Conservation (phyloP, 2,329 filamentous ascomycete species). For the Polytolypa hystricis region DNA sequence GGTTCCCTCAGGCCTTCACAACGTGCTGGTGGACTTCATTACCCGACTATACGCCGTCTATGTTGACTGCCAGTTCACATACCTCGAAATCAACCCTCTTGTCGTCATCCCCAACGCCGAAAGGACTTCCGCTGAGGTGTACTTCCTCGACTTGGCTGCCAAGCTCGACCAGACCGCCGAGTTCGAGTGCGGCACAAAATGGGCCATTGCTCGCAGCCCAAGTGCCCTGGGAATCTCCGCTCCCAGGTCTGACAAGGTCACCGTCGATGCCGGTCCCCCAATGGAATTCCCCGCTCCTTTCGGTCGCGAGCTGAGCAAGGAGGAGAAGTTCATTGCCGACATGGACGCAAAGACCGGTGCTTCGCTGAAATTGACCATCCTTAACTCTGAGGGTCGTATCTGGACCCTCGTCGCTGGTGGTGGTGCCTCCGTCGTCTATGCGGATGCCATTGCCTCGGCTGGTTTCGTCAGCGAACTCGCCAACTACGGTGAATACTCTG, state of each 20-base stretch:
- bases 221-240: slow-evolving; percentile 70
- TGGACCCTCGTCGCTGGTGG: slow-evolving; percentile 98
- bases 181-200: slow-evolving; percentile 98
- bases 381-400: slow-evolving; percentile 83
- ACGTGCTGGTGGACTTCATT: slow-evolving; percentile 98
- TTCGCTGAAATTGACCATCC: slow-evolving; percentile 93
- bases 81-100: slow-evolving; percentile 98
- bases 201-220: slow-evolving; percentile 89
- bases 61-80: slow-evolving; percentile 99
- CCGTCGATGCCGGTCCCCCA: slow-evolving; percentile 88
- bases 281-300: slow-evolving; percentile 99
- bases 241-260: slow-evolving; percentile 61
- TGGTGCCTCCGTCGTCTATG: slow-evolving; percentile 98
- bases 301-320: slow-evolving; percentile 95
- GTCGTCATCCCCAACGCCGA: slow-evolving; percentile 94
- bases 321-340: slow-evolving; percentile 98
- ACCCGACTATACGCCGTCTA: slow-evolving; percentile 96
- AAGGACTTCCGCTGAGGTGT: slow-evolving; percentile 81
- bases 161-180: slow-evolving; percentile 99
- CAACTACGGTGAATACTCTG: slow-evolving; percentile 99
- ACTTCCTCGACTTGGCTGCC: slow-evolving; percentile 97
- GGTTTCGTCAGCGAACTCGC: slow-evolving; percentile 93
- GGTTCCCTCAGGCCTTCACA: slow-evolving; percentile 90
- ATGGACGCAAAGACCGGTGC: slow-evolving; percentile 99
- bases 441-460: slow-evolving; percentile 92